phyloP scores from a whole-genome alignment of 768 basidiomycete genomes.

The Hericium rajendrae region DNA sequence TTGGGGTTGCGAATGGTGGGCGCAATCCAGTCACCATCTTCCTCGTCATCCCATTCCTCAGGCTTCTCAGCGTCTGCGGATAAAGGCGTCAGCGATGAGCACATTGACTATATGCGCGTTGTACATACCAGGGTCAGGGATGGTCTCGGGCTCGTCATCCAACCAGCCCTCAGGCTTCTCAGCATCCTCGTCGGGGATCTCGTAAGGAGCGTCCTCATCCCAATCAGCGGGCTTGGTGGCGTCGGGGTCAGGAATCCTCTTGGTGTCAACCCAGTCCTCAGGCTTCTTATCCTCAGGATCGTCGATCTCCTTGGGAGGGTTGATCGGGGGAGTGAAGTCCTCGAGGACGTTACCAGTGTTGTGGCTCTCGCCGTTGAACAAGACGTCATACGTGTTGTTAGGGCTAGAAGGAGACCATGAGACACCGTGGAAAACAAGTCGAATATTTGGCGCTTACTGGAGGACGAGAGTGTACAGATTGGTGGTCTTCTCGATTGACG shows the following conservation, averaged over 20 bases:
- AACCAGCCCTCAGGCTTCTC: constrained; percentile 94
- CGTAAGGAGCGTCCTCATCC: constrained; percentile 95
- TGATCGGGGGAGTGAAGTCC: constrained; percentile 89
- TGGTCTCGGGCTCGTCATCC: constrained; percentile 67
- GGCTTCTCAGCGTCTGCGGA: constrained; percentile 76
- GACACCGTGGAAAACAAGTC: neutral
- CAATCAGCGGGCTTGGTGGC: constrained; percentile 94
- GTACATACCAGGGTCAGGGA: constrained; percentile 76
- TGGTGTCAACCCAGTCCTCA: constrained; percentile 82
- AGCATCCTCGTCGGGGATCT: constrained; percentile 82
- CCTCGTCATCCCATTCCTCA: constrained; percentile 99
- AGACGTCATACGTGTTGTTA: constrained; percentile 89
- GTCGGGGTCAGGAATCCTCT: constrained; percentile 76
- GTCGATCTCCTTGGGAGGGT: constrained; percentile 88
- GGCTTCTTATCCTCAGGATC: constrained; percentile 91
- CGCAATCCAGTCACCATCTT: constrained; percentile 97
- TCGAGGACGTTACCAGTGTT: constrained; percentile 80
- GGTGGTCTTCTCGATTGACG: constrained; percentile 81
- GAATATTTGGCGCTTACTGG: constrained; percentile 45
- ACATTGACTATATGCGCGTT: neutral
- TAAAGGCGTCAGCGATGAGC: neutral
- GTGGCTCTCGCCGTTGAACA: constrained; percentile 78
- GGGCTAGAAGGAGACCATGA: constrained; percentile 39
- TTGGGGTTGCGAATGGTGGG: constrained; percentile 85
- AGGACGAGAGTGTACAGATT: constrained; percentile 92